A percentile compares a stretch with the other conserved stretches of the same genome.
phyloP scores from a whole-genome alignment of 78 protist genomes.

The Speleostelium caveatum region DNA sequence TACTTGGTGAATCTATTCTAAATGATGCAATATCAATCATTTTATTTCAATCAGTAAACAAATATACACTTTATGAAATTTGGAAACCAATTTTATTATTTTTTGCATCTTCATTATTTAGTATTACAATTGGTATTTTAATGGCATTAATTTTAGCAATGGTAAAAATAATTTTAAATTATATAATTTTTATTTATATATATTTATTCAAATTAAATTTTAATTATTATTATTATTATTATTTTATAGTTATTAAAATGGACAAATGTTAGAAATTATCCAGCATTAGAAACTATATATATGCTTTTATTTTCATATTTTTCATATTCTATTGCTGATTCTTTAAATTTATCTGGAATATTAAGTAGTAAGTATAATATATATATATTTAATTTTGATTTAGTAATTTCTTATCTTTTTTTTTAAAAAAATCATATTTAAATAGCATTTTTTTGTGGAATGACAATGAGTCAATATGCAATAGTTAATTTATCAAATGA shows the following conservation, averaged over 20 bases:
- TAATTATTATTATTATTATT: too few relatives aligned
- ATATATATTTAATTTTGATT: not conserved
- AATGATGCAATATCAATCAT: conserved; percentile 95
- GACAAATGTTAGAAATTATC: conserved; percentile 4
- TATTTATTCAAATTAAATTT: too few relatives aligned
- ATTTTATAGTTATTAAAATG: too few relatives aligned
- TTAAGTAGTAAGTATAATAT: conserved; percentile 5
- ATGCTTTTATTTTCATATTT: conserved; percentile 7
- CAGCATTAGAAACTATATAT: conserved; percentile 27
- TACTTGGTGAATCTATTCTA: conserved; percentile 94
- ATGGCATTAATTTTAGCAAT: not conserved
- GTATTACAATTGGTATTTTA: conserved; percentile 10
- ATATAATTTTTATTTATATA: too few relatives aligned
- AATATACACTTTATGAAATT: conserved; percentile 1
- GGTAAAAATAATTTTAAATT: too few relatives aligned
- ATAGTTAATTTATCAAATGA: conserved; percentile 26
- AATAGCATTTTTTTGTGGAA: conserved; percentile 55
- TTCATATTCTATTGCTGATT: conserved; percentile 24
- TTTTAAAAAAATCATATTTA: not conserved
- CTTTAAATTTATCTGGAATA: conserved; percentile 46
- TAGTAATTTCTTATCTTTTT: not conserved
- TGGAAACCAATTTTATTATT: conserved; percentile 56
- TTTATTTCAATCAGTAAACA: conserved; percentile 54
- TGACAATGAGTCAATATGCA: conserved; percentile 15
- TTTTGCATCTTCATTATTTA: not conserved